Evolutionary conservation across 139 green algal genomes (phyloP).

Genomic region (Zygnema cylindricum): DNA sequence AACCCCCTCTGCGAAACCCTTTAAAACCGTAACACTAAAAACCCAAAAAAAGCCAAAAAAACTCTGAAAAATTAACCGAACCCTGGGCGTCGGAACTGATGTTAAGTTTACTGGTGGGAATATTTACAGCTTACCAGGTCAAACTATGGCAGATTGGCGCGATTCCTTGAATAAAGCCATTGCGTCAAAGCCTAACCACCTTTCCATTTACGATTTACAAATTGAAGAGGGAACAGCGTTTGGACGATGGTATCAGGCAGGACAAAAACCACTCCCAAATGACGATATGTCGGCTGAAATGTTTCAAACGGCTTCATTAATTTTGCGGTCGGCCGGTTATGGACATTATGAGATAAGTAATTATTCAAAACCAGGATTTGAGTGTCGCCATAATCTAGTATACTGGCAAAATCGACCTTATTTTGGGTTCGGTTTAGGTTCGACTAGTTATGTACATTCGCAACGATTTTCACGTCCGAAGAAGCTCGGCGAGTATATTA

Average conservation of each 20-base stretch:
- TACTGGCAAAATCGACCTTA: constrained; percentile 85
- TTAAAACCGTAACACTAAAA: too few species aligned
- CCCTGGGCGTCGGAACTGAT: too few species aligned
- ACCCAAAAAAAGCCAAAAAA: too few species aligned
- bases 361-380: constrained; percentile 73
- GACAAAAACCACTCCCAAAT: constrained; percentile 54
- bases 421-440: constrained; percentile 89
- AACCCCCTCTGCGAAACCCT: too few species aligned
- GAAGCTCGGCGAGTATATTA: constrained; percentile 75
- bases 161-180: constrained; percentile 68
- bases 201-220: constrained; percentile 97
- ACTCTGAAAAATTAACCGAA: too few species aligned
- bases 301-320: constrained; percentile 74
- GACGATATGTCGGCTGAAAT: constrained; percentile 68
- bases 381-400: constrained; percentile 86
- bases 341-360: constrained; percentile 96
- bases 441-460: constrained; percentile 78
- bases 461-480: constrained; percentile 78
- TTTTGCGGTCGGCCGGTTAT: constrained; percentile 77
- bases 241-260: constrained; percentile 75
- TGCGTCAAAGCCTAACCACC: constrained; percentile 73
- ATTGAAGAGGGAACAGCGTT: constrained; percentile 93
- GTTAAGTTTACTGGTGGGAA: not conserved
- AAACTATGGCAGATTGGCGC: constrained; percentile 74
- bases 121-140: constrained; percentile 75